These are phyloP conservation scores for Globisporangium spinosum DNA, from an alignment of 352 stramenopile species.

Conservation along the genomic window DNA sequence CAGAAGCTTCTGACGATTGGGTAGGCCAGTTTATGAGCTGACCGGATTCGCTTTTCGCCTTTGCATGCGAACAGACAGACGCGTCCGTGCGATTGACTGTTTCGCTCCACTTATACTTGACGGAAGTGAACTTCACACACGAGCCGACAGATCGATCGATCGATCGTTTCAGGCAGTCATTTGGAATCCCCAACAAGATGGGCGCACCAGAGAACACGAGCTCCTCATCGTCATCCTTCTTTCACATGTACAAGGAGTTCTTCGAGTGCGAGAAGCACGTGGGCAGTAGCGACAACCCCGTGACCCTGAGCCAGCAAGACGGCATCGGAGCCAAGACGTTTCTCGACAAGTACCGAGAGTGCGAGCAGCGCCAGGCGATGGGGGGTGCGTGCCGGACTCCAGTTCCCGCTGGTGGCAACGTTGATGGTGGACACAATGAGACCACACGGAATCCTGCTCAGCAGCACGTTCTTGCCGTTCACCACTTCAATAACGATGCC, in stretches of 20 bases:
- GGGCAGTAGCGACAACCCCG: constrained; percentile 14
- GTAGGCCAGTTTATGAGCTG: background rate
- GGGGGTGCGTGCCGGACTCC: constrained; percentile 11
- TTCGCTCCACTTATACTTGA: background rate
- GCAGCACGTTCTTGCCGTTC: background rate
- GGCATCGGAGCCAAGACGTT: constrained; percentile 34
- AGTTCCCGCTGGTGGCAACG: constrained; percentile 10
- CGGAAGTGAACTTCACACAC: background rate
- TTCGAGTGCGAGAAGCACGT: constrained; percentile 68
- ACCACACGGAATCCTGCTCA: background rate
- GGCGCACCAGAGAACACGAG: background rate
- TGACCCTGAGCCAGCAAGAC: constrained; percentile 8
- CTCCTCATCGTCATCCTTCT: constrained; percentile 34
- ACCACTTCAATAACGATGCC: background rate
- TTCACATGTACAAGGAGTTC: constrained; percentile 51
- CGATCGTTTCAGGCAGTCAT: background rate
- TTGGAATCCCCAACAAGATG: background rate
- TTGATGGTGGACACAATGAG: constrained; percentile 3
- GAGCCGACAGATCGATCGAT: background rate
- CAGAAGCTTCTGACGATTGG: background rate
- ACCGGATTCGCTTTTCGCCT: background rate
- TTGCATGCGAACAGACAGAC: background rate
- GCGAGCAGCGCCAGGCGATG: constrained; percentile 27
- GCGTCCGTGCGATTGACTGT: background rate
- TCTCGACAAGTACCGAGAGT: constrained; percentile 45